Percentiles rank a stretch among this genome's conserved stretches.
phyloP scores from a whole-genome alignment of 176 grass and related monocot species.

The Aegilops bicornis region DNA sequence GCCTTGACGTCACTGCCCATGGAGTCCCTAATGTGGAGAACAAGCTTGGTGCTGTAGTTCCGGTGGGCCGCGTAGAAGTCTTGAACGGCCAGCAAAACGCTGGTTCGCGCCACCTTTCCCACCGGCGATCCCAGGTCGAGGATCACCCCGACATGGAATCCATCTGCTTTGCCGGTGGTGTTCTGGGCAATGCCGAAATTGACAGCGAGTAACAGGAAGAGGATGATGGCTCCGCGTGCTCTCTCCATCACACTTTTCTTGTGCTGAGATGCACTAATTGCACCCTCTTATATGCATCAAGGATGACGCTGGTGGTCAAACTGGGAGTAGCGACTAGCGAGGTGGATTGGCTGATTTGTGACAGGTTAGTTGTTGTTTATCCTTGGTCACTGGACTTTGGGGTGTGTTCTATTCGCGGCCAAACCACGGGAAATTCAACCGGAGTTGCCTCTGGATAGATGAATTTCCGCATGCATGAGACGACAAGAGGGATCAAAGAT shows the following conservation, averaged over 20 bases:
- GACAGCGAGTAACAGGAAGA: neutral
- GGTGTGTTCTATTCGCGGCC: neutral
- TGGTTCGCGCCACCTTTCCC: conserved; percentile 45
- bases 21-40: conserved; percentile 41
- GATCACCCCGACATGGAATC: conserved; percentile 64
- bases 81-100: conserved; percentile 50
- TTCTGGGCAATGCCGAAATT: neutral
- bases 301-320: too few relatives aligned
- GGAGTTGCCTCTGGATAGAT: too few relatives aligned
- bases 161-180: neutral
- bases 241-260: conserved; percentile 13
- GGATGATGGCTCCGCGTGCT: neutral
- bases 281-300: neutral
- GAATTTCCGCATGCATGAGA: too few relatives aligned
- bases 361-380: neutral
- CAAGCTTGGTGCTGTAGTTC: conserved; percentile 46
- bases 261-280: neutral
- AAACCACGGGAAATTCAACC: neutral
- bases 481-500: too few relatives aligned
- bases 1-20: conserved; percentile 19
- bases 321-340: too few relatives aligned
- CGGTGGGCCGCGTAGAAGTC: conserved; percentile 50
- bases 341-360: neutral
- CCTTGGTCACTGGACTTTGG: neutral
- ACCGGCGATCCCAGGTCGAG: conserved; percentile 38